Percentiles rank a stretch among this genome's conserved stretches.
Evolutionary conservation across 805 yeast species (phyloP).

Genomic region (Kodamaea kaohsiungensis): DNA sequence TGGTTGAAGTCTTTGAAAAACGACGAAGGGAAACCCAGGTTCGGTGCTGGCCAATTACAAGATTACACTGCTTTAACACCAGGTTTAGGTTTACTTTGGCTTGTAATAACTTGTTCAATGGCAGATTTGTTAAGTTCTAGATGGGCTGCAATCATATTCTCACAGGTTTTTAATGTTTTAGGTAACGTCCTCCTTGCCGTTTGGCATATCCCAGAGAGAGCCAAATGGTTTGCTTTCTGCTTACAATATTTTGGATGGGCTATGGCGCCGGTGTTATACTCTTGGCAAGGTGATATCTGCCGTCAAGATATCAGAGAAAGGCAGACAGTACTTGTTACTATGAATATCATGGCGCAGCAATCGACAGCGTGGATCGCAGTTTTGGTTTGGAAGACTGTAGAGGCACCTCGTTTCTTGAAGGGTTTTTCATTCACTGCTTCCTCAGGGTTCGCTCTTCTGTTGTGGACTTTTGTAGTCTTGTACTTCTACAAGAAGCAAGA

Average conservation of each 20-base stretch:
- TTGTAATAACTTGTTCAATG: slow-evolving; percentile 33
- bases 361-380: slow-evolving; percentile 56
- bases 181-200: slow-evolving; percentile 57
- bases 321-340: slow-evolving; percentile 56
- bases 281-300: slow-evolving; percentile 58
- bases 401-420: slow-evolving; percentile 55
- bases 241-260: slow-evolving; percentile 63
- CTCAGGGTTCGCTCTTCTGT: slow-evolving; percentile 44
- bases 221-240: slow-evolving; percentile 67
- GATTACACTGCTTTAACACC: slow-evolving; percentile 49
- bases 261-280: slow-evolving; percentile 60
- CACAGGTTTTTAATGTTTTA: slow-evolving; percentile 54
- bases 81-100: slow-evolving; percentile 44
- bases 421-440: slow-evolving; percentile 56
- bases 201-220: slow-evolving; percentile 58
- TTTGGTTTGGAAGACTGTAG: slow-evolving; percentile 56
- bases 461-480: slow-evolving; percentile 54
- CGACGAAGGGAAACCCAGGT: slow-evolving; percentile 19
- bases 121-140: slow-evolving; percentile 46
- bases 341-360: slow-evolving; percentile 56
- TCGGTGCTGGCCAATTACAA: slow-evolving; percentile 31
- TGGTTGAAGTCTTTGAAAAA: slow-evolving; percentile 47
- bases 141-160: slow-evolving; percentile 53
- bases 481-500: slow-evolving; percentile 44
- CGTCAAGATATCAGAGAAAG: slow-evolving; percentile 57